These are phyloP conservation scores for Silene noctiflora DNA, from an alignment of 179 eudicot genomes.

Conservation along the genomic window DNA sequence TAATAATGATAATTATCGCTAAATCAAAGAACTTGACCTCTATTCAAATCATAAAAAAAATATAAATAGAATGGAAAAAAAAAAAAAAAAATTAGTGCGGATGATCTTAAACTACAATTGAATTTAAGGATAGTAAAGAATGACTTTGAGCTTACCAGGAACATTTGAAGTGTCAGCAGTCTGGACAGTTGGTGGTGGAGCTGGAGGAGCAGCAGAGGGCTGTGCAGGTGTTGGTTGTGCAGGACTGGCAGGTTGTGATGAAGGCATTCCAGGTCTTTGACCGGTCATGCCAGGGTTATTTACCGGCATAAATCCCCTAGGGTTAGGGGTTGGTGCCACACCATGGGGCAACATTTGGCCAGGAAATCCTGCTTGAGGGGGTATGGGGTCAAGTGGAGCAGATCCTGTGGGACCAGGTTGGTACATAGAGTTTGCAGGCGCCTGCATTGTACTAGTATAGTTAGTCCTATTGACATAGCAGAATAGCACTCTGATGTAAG, in stretches of 20 bases:
- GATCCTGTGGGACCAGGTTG: constrained; percentile 59
- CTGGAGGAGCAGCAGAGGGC: constrained; percentile 58
- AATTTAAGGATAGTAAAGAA: not conserved
- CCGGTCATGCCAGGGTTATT: constrained; percentile 41
- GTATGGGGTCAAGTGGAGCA: constrained; percentile 49
- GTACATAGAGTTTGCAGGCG: constrained; percentile 44
- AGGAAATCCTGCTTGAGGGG: constrained; percentile 53
- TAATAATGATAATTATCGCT: not conserved
- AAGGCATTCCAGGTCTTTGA: constrained; percentile 64
- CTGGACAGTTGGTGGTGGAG: constrained; percentile 89
- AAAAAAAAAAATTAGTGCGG: not conserved
- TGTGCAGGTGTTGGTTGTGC: constrained; percentile 54
- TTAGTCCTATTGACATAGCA: not conserved
- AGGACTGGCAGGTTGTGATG: constrained; percentile 68
- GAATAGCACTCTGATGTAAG: not conserved
- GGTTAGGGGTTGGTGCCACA: constrained; percentile 44
- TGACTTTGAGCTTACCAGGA: constrained; percentile 53
- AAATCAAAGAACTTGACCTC: not conserved
- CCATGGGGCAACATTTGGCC: constrained; percentile 63
- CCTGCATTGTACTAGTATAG: constrained; percentile 38
- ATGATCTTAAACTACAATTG: too few species aligned
- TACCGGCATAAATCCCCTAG: constrained; percentile 73
- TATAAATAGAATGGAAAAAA: not conserved
- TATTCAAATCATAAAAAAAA: too few species aligned
- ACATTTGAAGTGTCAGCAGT: constrained; percentile 90